Evolutionary conservation across 2,329 filamentous ascomycete species (phyloP), one percentile per base, ranked within the genome.

Genomic region (Hypoxylon sp.): DNA sequence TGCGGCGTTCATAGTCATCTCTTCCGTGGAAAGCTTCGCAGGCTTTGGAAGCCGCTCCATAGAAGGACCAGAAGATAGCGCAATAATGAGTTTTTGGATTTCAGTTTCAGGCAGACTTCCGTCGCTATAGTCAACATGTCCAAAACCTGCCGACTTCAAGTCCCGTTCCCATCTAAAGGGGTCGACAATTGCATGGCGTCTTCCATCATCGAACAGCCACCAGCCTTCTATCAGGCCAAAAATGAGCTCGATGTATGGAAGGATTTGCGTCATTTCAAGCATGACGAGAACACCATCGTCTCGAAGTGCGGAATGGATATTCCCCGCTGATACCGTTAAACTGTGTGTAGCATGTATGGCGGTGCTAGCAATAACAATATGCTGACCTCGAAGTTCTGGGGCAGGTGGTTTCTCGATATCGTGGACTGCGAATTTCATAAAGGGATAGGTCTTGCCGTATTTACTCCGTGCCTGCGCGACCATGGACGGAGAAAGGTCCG

Each of bases 171-270:
- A 80, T 21, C 5, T 9, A 52, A 60, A 6, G 41, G 7, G 49
- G 49, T 14, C 5, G 1, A 60, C 48, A 2, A 76, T 6, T 2
- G 69, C 72, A 63, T 78, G 73, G 1, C 60, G 53, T 0, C 75
- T 67, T 5, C 76, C 78, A 52, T 80, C 78, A 4, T 75, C 68
- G 32, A 78, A 79, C 10, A 77, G 56, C 79, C 79, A 81, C 79
- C 79, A 81, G 1, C 79, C 79, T n/a, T 80, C 77, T 1, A 81
- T 60, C 0, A 79, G 62, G 0, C 79, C 80, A 30, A 78, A 80
- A 9, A 78, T 69, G 9, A 80, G 43, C 38, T 81, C 79, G 10
- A 78, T 65, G 68, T 68, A 80, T 45, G 60, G 64, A 3, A 78
- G 2, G 0, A 38, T 34, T 9, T 63, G 14, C 0, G 77, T 80